Conservation (phyloP, 169 alveolate species). For the Babesia divergens region DNA sequence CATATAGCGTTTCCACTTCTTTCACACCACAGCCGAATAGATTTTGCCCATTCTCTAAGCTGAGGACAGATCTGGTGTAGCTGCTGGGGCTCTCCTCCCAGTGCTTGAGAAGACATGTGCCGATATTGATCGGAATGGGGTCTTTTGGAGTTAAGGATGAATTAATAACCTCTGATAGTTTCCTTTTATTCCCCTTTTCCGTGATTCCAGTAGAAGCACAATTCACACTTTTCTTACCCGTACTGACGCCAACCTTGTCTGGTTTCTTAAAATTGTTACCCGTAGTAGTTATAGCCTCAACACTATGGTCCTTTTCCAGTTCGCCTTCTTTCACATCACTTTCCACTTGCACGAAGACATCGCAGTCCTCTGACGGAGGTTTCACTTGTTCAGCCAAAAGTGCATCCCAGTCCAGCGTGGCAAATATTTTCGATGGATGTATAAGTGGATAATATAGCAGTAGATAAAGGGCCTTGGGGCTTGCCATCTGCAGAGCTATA, state of each 20-base stretch:
- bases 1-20: slow-evolving; percentile 57
- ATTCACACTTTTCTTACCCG: neutral
- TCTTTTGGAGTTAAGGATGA: neutral
- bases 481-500: slow-evolving; percentile 54
- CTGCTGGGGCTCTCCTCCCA: slow-evolving; percentile 38
- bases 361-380: neutral
- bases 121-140: neutral
- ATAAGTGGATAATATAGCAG: slow-evolving; percentile 52
- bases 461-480: slow-evolving; percentile 60
- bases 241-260: too few species aligned
- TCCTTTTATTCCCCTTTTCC: neutral
- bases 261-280: too few species aligned
- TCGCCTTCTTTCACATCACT: neutral
- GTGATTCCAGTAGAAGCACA: neutral
- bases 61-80: slow-evolving; percentile 12
- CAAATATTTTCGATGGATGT: slow-evolving; percentile 53
- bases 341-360: neutral
- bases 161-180: too few species aligned
- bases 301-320: neutral
- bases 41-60: slow-evolving; percentile 7
- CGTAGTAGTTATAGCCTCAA: too few species aligned
- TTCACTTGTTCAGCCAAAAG: neutral
- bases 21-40: slow-evolving; percentile 38
- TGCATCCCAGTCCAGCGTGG: slow-evolving; percentile 47
- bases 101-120: slow-evolving; percentile 14